A percentile compares a stretch with the other conserved stretches of the same genome.
These are phyloP conservation scores for Tuber magnatum DNA, from an alignment of 495 filamentous ascomycete species.

Conservation along the genomic window DNA sequence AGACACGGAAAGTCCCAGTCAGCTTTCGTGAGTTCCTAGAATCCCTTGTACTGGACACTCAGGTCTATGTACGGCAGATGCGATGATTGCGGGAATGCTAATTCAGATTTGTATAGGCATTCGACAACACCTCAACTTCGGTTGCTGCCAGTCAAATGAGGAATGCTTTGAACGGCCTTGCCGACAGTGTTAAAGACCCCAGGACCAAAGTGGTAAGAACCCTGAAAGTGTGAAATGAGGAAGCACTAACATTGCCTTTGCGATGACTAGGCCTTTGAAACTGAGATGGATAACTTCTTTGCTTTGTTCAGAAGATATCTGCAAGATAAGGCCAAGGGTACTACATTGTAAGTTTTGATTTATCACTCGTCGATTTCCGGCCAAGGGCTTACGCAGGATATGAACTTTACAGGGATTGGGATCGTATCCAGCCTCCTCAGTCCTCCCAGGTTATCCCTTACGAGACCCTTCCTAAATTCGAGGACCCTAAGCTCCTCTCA, in stretches of 20 bases:
- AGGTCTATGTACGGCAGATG: neutral
- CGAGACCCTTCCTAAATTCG: slow-evolving; percentile 70
- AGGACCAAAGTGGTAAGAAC: slow-evolving; percentile 67
- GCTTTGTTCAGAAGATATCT: slow-evolving; percentile 95
- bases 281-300: slow-evolving; percentile 99
- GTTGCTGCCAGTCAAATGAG: slow-evolving; percentile 98
- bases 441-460: slow-evolving; percentile 90
- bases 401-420: slow-evolving; percentile 62
- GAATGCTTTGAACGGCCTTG: slow-evolving; percentile 86
- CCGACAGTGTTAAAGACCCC: slow-evolving; percentile 78
- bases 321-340: slow-evolving; percentile 98
- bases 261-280: slow-evolving; percentile 65
- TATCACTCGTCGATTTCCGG: neutral
- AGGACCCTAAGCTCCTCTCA: slow-evolving; percentile 86
- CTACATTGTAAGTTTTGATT: slow-evolving; percentile 55
- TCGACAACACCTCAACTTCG: slow-evolving; percentile 97
- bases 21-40: slow-evolving; percentile 38
- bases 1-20: slow-evolving; percentile 40
- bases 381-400: neutral
- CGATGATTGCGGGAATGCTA: slow-evolving; percentile 6
- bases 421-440: slow-evolving; percentile 87
- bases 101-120: slow-evolving; percentile 56
- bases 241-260: slow-evolving; percentile 11
- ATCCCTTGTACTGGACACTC: neutral
- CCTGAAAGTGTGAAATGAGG: slow-evolving; percentile 7